phyloP scores from a whole-genome alignment of 139 green algal species.

The Tetradesmus obliquus region DNA sequence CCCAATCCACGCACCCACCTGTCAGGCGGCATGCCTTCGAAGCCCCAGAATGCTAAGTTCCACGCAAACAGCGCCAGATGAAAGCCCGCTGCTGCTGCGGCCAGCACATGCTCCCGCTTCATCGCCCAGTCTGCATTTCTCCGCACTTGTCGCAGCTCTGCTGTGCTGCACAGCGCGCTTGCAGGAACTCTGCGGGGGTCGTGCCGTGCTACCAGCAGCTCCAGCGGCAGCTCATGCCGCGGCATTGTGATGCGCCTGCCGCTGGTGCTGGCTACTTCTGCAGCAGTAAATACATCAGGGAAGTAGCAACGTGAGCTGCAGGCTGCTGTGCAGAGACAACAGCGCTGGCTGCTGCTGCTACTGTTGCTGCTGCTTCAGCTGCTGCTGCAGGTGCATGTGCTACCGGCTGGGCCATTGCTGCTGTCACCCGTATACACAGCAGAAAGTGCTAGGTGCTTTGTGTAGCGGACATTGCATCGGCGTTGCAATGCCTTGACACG shows the following conservation, averaged over 20 bases:
- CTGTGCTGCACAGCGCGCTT: constrained; percentile 34
- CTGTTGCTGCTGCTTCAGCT: constrained; percentile 2
- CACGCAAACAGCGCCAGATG: constrained; percentile 58
- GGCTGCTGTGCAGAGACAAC: neutral
- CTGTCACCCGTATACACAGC: neutral
- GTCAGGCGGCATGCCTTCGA: constrained; percentile 63
- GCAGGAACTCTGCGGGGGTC: constrained; percentile 45
- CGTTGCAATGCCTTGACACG: neutral
- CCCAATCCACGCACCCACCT: neutral
- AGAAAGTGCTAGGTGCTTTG: neutral
- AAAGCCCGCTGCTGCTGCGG: constrained; percentile 57
- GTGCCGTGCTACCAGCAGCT: constrained; percentile 54
- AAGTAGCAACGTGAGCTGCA: neutral
- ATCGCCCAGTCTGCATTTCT: constrained; percentile 51
- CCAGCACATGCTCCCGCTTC: constrained; percentile 58
- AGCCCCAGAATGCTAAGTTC: constrained; percentile 58
- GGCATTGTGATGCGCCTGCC: constrained; percentile 32
- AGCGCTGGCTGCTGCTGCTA: neutral
- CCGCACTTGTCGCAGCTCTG: constrained; percentile 41
- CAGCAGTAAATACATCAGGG: neutral
- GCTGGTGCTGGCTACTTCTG: constrained; percentile 31
- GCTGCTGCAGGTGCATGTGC: neutral
- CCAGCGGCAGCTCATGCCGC: constrained; percentile 47
- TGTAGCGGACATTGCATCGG: neutral
- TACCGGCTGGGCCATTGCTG: neutral